phyloP scores from a whole-genome alignment of 176 grass and related monocot genomes.

The Phoenix dactylifera region DNA sequence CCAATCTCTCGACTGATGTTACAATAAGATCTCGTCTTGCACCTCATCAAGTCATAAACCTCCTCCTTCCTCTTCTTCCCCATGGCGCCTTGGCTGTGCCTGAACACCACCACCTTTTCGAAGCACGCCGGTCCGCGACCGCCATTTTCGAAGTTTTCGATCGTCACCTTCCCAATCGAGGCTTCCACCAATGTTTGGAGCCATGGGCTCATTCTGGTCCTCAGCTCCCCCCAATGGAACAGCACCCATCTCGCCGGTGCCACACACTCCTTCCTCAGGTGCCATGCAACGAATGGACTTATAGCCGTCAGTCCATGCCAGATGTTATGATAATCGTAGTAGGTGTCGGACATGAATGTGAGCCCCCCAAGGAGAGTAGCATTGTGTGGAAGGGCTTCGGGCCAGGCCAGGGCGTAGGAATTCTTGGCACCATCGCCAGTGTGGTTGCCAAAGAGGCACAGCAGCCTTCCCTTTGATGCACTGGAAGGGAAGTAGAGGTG shows the following conservation, averaged over 20 bases:
- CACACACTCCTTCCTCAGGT: constrained; percentile 24
- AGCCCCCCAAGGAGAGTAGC: constrained; percentile 33
- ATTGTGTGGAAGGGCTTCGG: constrained; percentile 32
- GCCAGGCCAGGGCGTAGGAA: constrained; percentile 50
- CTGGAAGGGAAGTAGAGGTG: constrained; percentile 50
- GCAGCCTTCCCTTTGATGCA: constrained; percentile 35
- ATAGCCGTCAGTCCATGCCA: constrained; percentile 56
- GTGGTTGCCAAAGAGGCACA: constrained; percentile 37
- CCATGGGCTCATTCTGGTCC: constrained; percentile 38
- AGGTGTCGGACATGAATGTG: constrained; percentile 50
- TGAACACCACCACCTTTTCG: constrained; percentile 55
- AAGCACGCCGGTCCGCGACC: constrained; percentile 30
- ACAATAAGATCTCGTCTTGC: constrained; percentile 45
- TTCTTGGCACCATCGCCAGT: constrained; percentile 35
- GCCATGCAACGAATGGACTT: constrained; percentile 40
- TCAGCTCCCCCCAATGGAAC: constrained; percentile 46
- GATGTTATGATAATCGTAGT: constrained; percentile 53
- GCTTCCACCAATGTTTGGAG: constrained; percentile 10
- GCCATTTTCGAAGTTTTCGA: constrained; percentile 15
- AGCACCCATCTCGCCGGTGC: constrained; percentile 38
- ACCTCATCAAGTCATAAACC: constrained; percentile 42
- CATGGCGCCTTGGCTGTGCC: constrained; percentile 30
- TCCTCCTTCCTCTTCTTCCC: constrained; percentile 16
- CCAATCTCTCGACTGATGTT: background rate
- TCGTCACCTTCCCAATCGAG: constrained; percentile 23